Evolutionary conservation across 306 rosid genomes (phyloP), one percentile per base, ranked within the genome.

Genomic region (Vigna mungo): DNA sequence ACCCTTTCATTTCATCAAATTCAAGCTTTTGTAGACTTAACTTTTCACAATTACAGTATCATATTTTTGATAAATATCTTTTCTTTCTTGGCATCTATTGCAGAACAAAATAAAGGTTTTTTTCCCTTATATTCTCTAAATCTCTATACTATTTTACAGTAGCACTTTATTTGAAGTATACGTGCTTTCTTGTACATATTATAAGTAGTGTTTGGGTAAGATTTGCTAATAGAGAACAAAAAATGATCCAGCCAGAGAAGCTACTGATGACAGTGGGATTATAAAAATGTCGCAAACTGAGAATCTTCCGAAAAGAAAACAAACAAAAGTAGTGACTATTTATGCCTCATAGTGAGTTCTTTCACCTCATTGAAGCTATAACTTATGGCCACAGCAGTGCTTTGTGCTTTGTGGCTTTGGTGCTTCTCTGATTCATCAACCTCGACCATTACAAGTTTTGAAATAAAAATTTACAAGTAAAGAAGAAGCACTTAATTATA

Each of bases 371-470:
- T 39, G 25, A 59, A 54, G 34, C 9, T 72, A 54, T 65, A 56
- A 41, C 49, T 76, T 63, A 56, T 25, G 71, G 80, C 79, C 51
- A 56, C 58, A 64, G 8, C 63, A 68, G 15, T 70, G 68, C 56
- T 18, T 27, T 51, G 10, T 70, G 68, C 56, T 18, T 18, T 51
- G 65, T 76, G 63, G 48, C 78, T 53, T 41, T 2, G 18, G 77
- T 73, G 81, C 74, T 79, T 74, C 81, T 75, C 75, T 78, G 81
- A 74, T 74, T 83, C 80, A 79, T 58, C 71, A 74, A 78, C 58
- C 71, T 47, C 49, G 36, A 27, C 84, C 79, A 70, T 79, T 27
- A n/a, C 4, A 62, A 43, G 47, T 80, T 75, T 44, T 80, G 72
- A 71, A 75, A 58, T 71, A 75, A 41, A 64, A 75, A 54, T 46